phyloP scores from a whole-genome alignment of 192 early-diverging fungal species.

The Martensiomyces pterosporus region DNA sequence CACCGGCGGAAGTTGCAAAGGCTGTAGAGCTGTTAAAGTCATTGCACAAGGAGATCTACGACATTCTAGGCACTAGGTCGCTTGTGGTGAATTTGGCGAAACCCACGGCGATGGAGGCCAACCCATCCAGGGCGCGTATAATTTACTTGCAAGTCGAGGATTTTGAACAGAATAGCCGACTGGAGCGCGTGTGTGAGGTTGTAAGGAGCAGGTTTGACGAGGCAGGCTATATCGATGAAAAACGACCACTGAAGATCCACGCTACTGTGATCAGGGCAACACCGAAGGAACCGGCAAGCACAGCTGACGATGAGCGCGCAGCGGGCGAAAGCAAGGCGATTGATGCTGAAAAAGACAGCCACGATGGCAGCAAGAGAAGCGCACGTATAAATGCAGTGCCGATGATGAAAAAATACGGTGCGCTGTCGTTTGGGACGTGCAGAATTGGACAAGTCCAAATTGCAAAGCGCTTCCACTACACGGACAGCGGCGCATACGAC shows the following conservation, averaged over 20 bases:
- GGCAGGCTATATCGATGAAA: conserved; percentile 37
- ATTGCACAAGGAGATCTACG: conserved; percentile 10
- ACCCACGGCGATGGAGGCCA: conserved; percentile 25
- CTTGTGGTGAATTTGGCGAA: conserved; percentile 19
- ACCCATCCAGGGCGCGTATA: conserved; percentile 10
- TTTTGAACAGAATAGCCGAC: conserved; percentile 3
- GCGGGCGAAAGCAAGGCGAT: no score
- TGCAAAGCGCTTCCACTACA: conserved; percentile 25
- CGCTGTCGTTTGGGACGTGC: conserved; percentile 27
- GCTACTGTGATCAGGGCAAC: conserved; percentile 17
- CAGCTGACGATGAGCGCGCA: background rate
- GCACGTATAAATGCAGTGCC: conserved; percentile 11
- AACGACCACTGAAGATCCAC: conserved; percentile 34
- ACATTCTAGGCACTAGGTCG: conserved; percentile 8
- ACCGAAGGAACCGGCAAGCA: conserved; percentile 1
- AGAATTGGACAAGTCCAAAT: conserved; percentile 37
- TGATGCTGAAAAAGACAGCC: background rate
- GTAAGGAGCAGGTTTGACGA: conserved; percentile 21
- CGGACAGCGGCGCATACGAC: conserved; percentile 28
- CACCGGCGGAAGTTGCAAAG: conserved; percentile 4
- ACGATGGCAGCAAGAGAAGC: background rate
- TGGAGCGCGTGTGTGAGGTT: conserved; percentile 18
- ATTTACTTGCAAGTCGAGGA: conserved; percentile 26
- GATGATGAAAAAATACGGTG: conserved; percentile 22
- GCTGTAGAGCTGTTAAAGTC: conserved; percentile 28